Conservation (phyloP, 345 rosid species). For the Populus simonii region DNA sequence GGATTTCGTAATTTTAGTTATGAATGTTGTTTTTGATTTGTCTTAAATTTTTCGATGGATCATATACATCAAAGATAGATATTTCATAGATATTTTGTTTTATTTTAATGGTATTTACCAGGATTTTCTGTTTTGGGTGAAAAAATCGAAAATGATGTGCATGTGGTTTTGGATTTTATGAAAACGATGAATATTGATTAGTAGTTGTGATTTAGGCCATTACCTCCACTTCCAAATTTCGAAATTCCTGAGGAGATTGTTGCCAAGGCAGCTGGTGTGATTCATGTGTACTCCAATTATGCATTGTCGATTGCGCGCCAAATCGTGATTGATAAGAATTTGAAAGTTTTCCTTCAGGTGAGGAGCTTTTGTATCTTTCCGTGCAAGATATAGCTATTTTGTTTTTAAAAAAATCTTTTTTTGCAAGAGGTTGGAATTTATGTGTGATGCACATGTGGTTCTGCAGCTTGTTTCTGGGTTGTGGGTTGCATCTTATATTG, state of each 20-base stretch:
- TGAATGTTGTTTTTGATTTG: not conserved
- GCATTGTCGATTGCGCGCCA: slow-evolving; percentile 63
- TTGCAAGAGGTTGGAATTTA: not conserved
- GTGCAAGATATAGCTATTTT: not conserved
- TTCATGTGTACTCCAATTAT: slow-evolving; percentile 52
- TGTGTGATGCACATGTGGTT: not conserved
- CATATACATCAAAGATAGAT: not conserved
- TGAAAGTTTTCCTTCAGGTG: slow-evolving; percentile 69
- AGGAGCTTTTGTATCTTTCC: not conserved
- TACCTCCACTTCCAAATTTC: slow-evolving; percentile 86
- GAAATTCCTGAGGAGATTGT: slow-evolving; percentile 75
- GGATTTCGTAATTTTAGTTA: not conserved
- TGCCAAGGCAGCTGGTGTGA: slow-evolving; percentile 42
- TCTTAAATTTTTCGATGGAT: not conserved
- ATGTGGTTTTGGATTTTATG: not conserved
- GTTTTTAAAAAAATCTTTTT: not conserved
- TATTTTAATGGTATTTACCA: not conserved
- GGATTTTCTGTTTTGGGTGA: not conserved
- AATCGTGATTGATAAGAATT: slow-evolving; percentile 61
- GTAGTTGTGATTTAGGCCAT: slow-evolving; percentile 51
- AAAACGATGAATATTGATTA: not conserved
- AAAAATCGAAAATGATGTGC: not conserved
- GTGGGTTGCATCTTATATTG: slow-evolving; percentile 59
- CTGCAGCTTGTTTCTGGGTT: slow-evolving; percentile 57
- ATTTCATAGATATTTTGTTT: not conserved